Percentiles rank a stretch among this genome's conserved stretches.
phyloP scores from a whole-genome alignment of 257 asterid genomes.

The Solanum okadae region DNA sequence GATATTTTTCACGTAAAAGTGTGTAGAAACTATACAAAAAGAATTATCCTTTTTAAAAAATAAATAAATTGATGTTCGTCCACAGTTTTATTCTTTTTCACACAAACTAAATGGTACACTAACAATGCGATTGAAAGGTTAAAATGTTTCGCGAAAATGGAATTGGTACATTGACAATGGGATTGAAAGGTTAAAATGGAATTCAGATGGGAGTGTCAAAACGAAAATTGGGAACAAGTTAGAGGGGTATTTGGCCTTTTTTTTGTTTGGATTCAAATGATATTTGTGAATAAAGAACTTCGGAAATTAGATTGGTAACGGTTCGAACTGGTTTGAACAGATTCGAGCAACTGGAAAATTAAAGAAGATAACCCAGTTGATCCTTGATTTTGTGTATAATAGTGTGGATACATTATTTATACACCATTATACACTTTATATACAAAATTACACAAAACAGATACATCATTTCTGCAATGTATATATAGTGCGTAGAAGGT shows the following conservation, averaged over 20 bases:
- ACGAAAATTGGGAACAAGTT: not conserved
- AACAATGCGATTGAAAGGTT: not conserved
- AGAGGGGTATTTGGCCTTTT: not conserved
- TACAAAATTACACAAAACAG: not conserved
- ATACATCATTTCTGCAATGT: not conserved
- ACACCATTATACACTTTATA: not conserved
- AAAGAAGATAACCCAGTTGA: not conserved
- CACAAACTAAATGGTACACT: too few species aligned
- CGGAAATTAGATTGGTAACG: not conserved
- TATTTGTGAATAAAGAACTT: not conserved
- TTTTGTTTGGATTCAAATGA: not conserved
- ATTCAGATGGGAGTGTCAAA: not conserved
- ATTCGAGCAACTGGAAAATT: not conserved
- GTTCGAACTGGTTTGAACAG: not conserved
- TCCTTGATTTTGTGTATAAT: not conserved
- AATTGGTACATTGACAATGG: not conserved
- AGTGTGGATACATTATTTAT: not conserved
- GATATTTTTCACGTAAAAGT: not conserved
- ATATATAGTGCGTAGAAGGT: not conserved
- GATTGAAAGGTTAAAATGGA: not conserved
- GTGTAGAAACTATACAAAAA: not conserved
- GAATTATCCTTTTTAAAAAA: too few species aligned
- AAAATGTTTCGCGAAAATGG: too few species aligned
- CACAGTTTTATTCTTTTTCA: not conserved
- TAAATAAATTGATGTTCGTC: accelerated